phyloP scores from a whole-genome alignment of 2,329 filamentous ascomycete species.

The Sporothrix pallida region DNA sequence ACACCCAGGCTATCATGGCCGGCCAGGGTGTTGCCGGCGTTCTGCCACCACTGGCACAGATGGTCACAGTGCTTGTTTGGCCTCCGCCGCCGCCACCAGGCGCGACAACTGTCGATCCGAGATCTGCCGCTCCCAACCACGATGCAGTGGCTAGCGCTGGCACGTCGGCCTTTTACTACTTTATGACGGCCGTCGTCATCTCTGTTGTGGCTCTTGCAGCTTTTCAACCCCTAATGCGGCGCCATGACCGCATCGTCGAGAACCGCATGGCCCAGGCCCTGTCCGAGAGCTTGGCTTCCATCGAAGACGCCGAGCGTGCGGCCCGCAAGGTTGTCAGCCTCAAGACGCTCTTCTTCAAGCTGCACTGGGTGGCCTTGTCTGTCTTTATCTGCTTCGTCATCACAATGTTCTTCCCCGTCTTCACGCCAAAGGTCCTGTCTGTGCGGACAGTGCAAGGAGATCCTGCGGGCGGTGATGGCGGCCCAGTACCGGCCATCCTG shows the following conservation, averaged over 20 bases:
- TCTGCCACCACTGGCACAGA: conserved; percentile 84
- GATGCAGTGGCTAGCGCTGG: conserved; percentile 49
- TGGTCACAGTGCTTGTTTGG: conserved; percentile 77
- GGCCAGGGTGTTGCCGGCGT: conserved; percentile 93
- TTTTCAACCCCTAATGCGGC: conserved; percentile 74
- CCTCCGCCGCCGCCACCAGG: conserved; percentile 47
- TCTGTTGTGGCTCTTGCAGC: conserved; percentile 72
- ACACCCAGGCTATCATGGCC: conserved; percentile 95
- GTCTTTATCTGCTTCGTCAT: conserved; percentile 81
- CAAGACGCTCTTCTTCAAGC: conserved; percentile 71
- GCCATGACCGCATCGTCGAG: conserved; percentile 61
- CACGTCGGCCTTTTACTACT: conserved; percentile 85
- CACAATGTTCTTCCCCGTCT: conserved; percentile 95
- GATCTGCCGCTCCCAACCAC: conserved; percentile 40
- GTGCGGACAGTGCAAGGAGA: conserved; percentile 47
- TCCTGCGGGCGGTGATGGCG: too few relatives aligned
- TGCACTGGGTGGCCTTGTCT: conserved; percentile 77
- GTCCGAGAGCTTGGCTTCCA: conserved; percentile 56
- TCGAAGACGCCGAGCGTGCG: conserved; percentile 60
- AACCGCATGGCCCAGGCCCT: conserved; percentile 55
- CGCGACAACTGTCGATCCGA: not conserved
- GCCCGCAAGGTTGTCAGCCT: conserved; percentile 61
- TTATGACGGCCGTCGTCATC: conserved; percentile 82
- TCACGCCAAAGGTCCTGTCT: conserved; percentile 72
- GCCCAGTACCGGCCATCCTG: conserved; percentile 58